Conservation (phyloP, 208 protist genomes). For the Wallacemonas collosoma region DNA sequence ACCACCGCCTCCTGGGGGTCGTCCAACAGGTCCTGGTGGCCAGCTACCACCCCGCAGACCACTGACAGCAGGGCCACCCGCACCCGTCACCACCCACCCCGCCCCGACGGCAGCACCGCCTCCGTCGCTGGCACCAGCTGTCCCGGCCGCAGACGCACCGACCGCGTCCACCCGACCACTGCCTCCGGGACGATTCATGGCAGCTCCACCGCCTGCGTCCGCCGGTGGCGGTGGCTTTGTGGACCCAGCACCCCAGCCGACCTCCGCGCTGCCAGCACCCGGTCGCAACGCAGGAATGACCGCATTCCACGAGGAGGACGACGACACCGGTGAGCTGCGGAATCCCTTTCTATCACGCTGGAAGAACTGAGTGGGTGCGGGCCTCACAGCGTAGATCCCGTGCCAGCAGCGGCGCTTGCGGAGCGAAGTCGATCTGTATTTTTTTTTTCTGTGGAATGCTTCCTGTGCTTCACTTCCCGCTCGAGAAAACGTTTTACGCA, state of each 20-base stretch:
- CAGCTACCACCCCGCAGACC: not conserved
- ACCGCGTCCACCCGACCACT: not conserved
- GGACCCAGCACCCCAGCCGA: not conserved
- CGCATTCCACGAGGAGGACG: conserved; percentile 11
- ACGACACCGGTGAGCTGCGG: conserved; percentile 47
- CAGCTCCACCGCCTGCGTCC: not conserved
- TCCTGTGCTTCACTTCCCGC: not conserved
- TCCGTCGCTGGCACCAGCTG: not conserved
- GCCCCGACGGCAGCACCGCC: not conserved
- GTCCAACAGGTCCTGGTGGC: too few species aligned
- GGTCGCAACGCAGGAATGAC: not conserved
- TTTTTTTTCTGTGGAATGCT: not conserved
- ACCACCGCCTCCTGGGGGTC: too few species aligned
- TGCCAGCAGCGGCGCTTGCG: too few species aligned
- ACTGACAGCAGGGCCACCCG: not conserved
- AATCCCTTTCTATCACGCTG: conserved; percentile 81
- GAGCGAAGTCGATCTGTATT: not conserved
- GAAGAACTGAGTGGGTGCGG: conserved; percentile 15
- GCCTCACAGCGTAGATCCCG: too few species aligned
- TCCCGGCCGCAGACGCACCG: not conserved
- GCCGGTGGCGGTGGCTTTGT: not conserved
- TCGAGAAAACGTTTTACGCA: too few species aligned
- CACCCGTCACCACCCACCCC: not conserved
- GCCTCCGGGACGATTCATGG: conserved; percentile 1
- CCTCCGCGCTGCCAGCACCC: not conserved